These are phyloP conservation scores for Coprinopsis sp. DNA, from an alignment of 768 basidiomycete species.

Conservation along the genomic window DNA sequence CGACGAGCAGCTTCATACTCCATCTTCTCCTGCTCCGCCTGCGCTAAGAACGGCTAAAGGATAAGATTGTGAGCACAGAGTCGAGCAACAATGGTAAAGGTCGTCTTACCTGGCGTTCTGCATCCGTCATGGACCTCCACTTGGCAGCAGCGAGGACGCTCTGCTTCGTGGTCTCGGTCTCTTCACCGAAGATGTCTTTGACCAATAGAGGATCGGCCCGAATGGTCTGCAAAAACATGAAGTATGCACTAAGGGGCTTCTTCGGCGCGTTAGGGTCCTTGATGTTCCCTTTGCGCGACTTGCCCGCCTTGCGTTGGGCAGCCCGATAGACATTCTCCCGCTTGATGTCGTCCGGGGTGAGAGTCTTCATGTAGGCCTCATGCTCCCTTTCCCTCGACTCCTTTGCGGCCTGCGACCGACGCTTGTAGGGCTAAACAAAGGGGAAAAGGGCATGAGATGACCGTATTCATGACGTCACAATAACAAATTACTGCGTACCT, in stretches of 20 bases:
- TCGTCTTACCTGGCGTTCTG: constrained; percentile 76
- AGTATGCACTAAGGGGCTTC: constrained; percentile 92
- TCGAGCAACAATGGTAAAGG: constrained; percentile 11
- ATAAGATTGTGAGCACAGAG: constrained; percentile 13
- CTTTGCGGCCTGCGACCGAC: constrained; percentile 79
- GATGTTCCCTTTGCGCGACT: constrained; percentile 89
- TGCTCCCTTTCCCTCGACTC: constrained; percentile 81
- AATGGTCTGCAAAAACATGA: constrained; percentile 91
- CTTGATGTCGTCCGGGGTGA: constrained; percentile 92
- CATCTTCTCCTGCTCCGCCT: constrained; percentile 93
- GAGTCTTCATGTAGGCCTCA: constrained; percentile 76
- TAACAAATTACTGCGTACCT: constrained; percentile 47
- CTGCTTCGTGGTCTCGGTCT: constrained; percentile 92
- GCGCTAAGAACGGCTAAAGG: constrained; percentile 80
- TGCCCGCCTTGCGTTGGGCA: constrained; percentile 89
- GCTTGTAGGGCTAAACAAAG: constrained; percentile 69
- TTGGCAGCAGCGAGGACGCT: constrained; percentile 89
- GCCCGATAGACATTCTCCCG: constrained; percentile 89
- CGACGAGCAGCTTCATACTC: constrained; percentile 85
- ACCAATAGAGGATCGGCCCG: constrained; percentile 75
- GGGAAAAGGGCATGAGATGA: constrained; percentile 18
- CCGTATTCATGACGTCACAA: constrained; percentile 30
- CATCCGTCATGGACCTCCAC: constrained; percentile 92
- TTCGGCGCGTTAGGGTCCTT: constrained; percentile 97
- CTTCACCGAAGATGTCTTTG: constrained; percentile 78